Percentiles rank a stretch among this genome's conserved stretches.
Conservation (phyloP, 2,329 filamentous ascomycete genomes). For the Aspergillus oerlinghausenensis region DNA sequence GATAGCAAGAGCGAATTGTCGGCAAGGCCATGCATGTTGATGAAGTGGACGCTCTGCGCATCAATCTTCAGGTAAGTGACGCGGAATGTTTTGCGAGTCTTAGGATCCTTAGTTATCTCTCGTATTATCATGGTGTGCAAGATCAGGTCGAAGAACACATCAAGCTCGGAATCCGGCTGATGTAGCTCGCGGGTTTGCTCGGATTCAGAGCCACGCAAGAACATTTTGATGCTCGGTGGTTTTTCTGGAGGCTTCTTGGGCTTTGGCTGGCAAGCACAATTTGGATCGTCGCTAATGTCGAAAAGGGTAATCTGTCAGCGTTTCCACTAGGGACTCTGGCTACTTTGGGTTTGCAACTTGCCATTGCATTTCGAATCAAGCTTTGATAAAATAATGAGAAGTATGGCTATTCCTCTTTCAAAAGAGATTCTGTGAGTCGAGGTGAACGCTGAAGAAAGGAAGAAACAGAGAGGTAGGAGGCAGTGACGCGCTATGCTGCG, state of each 20-base stretch:
- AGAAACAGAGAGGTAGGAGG: not conserved
- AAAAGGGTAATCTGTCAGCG: not conserved
- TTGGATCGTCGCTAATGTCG: conserved; percentile 14
- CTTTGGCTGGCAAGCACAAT: conserved; percentile 20
- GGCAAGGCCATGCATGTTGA: conserved; percentile 25
- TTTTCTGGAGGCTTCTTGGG: conserved; percentile 7
- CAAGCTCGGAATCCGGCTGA: conserved; percentile 16
- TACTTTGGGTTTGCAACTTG: not conserved
- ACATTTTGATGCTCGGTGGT: conserved; percentile 10
- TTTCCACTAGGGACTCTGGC: too few relatives aligned
- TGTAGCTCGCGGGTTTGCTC: conserved; percentile 14
- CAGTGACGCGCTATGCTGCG: not conserved
- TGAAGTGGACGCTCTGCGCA: conserved; percentile 16
- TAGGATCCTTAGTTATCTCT: conserved; percentile 15
- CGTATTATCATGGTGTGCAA: conserved; percentile 16
- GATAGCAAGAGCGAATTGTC: conserved; percentile 25
- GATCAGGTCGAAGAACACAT: conserved; percentile 23
- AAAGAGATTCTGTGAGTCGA: not conserved
- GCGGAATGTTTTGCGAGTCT: conserved; percentile 6
- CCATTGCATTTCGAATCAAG: not conserved
- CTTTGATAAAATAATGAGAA: not conserved
- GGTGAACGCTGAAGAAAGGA: not conserved
- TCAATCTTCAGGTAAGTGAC: conserved; percentile 12
- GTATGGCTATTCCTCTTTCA: not conserved
- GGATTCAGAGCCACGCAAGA: conserved; percentile 11